Conservation (phyloP, 306 rosid species). For the Rosa persica region DNA sequence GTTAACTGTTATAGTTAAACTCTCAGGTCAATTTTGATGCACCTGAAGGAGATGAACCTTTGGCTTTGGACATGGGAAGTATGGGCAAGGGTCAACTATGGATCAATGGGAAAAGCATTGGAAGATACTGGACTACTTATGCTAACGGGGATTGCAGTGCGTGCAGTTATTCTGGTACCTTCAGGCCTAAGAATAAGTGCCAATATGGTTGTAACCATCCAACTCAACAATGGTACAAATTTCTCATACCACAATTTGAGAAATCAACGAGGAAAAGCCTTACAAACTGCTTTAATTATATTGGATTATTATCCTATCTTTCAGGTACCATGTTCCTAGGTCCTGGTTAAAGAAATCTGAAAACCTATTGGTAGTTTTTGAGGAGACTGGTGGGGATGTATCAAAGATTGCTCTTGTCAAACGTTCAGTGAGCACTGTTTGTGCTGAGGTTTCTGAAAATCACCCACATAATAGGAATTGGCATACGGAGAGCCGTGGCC, state of each 20-base stretch:
- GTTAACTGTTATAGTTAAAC: constrained; percentile 19
- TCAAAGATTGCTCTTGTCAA: constrained; percentile 53
- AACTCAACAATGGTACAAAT: constrained; percentile 75
- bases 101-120: constrained; percentile 81
- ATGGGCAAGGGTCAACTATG: constrained; percentile 91
- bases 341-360: constrained; percentile 73
- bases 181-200: constrained; percentile 56
- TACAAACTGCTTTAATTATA: neutral
- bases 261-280: neutral
- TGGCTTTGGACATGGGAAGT: constrained; percentile 78
- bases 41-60: constrained; percentile 68
- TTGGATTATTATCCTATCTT: constrained; percentile 17
- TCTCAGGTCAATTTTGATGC: constrained; percentile 54
- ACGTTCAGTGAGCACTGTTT: constrained; percentile 58
- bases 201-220: constrained; percentile 58
- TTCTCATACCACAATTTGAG: neutral
- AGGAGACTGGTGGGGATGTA: constrained; percentile 73
- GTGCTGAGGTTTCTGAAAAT: constrained; percentile 57
- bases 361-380: constrained; percentile 66
- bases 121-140: constrained; percentile 78
- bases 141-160: constrained; percentile 58
- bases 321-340: constrained; percentile 85
- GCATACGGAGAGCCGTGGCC: constrained; percentile 40
- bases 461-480: constrained; percentile 43
- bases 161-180: constrained; percentile 66